Base-by-base conservation (phyloP, 495 filamentous ascomycete species). In the Xylaria venustula region DNA sequence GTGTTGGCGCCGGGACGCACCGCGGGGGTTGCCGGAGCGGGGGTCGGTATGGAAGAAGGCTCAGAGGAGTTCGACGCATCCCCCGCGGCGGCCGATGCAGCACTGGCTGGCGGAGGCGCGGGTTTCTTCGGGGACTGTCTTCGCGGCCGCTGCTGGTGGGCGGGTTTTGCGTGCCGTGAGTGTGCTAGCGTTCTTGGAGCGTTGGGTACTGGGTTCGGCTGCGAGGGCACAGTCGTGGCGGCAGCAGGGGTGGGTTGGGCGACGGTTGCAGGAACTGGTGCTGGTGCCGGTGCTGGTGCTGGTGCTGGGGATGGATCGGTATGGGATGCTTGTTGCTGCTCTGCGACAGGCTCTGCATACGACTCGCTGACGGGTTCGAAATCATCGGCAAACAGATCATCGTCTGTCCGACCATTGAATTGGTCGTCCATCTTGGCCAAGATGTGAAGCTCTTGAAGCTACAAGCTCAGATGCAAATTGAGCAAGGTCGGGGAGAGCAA, bases 331-430 rank as follows among this genome's bases (percentile, higher is more conserved):
- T 19, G 45, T 37, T 40, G 45, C 7, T 60, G 45, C 46, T 58
- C 37, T 25, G 28, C 37, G 20, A 17, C 41, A 3, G 65, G 52
- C 42, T 54, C 23, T 0, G 58, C 46, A 20, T 46, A 41, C 23
- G 44, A 42, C 11, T 71, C 55, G 20, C 65, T 61, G 22, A 79
- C 68, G 15, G 75, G 77, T 64, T 81, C 79, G 50, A 80, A 80
- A 47, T 81, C 79, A 52, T 81, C 79, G 7, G 77, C 71, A 48
- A 81, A 81, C 60, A 81, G 71, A 57, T 81, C 79, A 54, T 81
- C 79, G 62, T 81, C 79, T 37, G 79, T 81, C 14, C 79, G 67
- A 28, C 79, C 79, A 56, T 75, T 75, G 36, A 81, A 81, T 60
- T 81, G 79, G 49, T 81, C 79, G 23, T 77, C 73, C 72, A 75